Base-by-base conservation (phyloP, 1,139 yeast genomes). In the Yamadazyma jaroonii region DNA sequence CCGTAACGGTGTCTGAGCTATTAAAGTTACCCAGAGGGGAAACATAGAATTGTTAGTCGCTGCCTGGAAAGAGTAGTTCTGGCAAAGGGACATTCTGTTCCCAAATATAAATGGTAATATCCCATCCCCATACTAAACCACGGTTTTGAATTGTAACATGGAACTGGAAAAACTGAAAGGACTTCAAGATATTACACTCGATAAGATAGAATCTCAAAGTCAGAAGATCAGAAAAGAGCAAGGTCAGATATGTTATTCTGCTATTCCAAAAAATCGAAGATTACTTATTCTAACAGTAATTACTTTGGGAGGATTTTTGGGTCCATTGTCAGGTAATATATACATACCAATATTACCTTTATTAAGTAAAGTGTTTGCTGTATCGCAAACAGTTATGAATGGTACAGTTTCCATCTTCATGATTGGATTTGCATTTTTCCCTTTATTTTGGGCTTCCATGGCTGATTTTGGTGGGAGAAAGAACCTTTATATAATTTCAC, bases 381-480 rank as follows among this genome's bases (percentile, higher is more conserved):
- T 63, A 2, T 67, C 77, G 1, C 56, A 66, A 3, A 59, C 77
- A 0, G 54, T 70, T 0, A 74, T 78, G 26, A 77, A 78, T 54
- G 80, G 80, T 17, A 77, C 84, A 0, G 82, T 79, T 0, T 71
- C 84, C 0, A 78, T 73, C 0, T 77, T 79, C 43, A 77, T 79
- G 82, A 74, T 62, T 3, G 69, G 67, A 2, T 77, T 74, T 58
- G 79, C 79, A 12, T 54, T 77, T 34, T 73, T 78, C 0, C 84
- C 80, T 1, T 50, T 74, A 37, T 45, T 72, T 32, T 79, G 80
- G 84, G 84, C 77, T 5, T 61, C 72, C 2, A 68, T 64, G 61
- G 78, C 84, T 2, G 84, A 79, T 49, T 59, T 64, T 43, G 79
- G 81, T 6, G 84, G 84, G 0, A 58, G 84, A 37, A 78, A 78